phyloP scores from a whole-genome alignment of 345 rosid species.

The Sisymbrium altissimum region DNA sequence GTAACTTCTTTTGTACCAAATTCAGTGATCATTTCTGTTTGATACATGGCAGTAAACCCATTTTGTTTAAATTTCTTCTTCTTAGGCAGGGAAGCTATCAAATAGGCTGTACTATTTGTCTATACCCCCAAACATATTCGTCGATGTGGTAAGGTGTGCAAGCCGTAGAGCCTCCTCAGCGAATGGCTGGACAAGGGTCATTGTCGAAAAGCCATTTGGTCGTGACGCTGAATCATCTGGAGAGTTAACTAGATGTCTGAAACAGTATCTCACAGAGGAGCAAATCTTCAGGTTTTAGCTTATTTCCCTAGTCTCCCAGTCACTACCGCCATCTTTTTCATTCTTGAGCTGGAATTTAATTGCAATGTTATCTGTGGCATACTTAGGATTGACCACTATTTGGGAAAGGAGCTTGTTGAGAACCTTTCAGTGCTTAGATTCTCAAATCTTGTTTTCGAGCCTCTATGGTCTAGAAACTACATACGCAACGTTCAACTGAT shows the following conservation, averaged over 20 bases:
- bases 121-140: constrained; percentile 82
- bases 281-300: constrained; percentile 77
- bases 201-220: constrained; percentile 92
- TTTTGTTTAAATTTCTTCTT: neutral
- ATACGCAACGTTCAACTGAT: constrained; percentile 85
- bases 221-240: constrained; percentile 75
- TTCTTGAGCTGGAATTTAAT: too few relatives aligned
- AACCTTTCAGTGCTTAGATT: constrained; percentile 88
- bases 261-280: constrained; percentile 70
- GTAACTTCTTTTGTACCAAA: constrained; percentile 19
- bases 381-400: constrained; percentile 79
- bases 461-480: constrained; percentile 84
- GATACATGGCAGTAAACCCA: neutral
- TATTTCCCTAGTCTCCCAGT: neutral
- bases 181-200: constrained; percentile 86
- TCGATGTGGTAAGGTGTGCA: constrained; percentile 78
- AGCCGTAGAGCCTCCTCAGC: constrained; percentile 66
- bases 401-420: constrained; percentile 94
- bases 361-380: neutral
- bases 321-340: neutral
- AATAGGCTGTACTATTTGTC: constrained; percentile 84
- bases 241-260: constrained; percentile 69
- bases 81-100: constrained; percentile 61
- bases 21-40: neutral
- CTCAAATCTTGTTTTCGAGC: constrained; percentile 89